phyloP scores from a whole-genome alignment of 2,329 filamentous ascomycete species.

The Berkeleyomyces rouxiae region DNA sequence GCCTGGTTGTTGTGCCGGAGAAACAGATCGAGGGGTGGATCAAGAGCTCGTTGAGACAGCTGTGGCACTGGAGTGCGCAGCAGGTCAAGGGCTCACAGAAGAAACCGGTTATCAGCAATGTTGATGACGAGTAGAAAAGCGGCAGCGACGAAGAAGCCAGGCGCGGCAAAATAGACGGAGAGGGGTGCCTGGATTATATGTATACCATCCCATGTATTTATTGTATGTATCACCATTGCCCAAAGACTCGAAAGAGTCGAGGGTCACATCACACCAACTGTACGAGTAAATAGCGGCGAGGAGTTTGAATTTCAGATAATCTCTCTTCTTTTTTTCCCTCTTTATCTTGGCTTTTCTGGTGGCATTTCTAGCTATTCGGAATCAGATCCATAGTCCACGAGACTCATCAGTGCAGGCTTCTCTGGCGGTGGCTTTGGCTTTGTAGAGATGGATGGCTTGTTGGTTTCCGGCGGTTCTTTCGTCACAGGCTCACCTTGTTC shows the following conservation, averaged over 20 bases:
- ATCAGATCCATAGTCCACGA: constrained; percentile 41
- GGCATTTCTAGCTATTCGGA: not conserved
- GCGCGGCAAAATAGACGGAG: not conserved
- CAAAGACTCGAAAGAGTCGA: not conserved
- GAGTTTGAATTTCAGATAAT: not conserved
- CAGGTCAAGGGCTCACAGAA: constrained; percentile 25
- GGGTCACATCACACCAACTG: not conserved
- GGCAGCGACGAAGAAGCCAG: not conserved
- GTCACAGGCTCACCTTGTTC: not conserved
- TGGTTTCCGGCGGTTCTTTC: not conserved
- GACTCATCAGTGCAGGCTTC: constrained; percentile 19
- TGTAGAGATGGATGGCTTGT: not conserved
- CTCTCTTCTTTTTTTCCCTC: not conserved
- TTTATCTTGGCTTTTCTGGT: not conserved
- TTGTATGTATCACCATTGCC: constrained; percentile 13
- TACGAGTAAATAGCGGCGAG: not conserved
- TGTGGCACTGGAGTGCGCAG: constrained; percentile 35
- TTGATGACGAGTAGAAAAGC: constrained; percentile 20
- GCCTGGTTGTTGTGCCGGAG: constrained; percentile 43
- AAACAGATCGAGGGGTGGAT: constrained; percentile 55
- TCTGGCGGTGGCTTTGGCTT: not conserved
- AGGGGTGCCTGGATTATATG: not conserved
- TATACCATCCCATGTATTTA: constrained; percentile 2
- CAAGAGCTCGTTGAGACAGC: constrained; percentile 38
- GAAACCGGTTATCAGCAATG: constrained; percentile 26